Percentiles rank a stretch among this genome's conserved stretches.
Conservation (phyloP, 768 basidiomycete genomes). For the Lenzites betulinus region DNA sequence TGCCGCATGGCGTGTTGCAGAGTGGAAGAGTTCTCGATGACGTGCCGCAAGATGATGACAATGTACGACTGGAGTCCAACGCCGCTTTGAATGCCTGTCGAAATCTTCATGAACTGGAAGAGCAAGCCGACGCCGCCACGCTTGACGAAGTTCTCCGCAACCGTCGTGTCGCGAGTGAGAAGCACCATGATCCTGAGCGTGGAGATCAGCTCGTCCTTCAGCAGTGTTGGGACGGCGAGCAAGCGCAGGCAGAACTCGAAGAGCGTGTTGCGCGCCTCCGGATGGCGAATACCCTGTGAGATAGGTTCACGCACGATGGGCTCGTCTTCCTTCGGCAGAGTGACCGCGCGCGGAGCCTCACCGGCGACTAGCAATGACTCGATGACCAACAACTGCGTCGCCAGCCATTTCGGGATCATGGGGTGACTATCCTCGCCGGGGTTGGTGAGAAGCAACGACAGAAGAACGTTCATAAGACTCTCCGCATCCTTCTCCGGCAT, state of each 20-base stretch:
- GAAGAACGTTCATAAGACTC: slow-evolving; percentile 64
- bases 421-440: slow-evolving; percentile 55
- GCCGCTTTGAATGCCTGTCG: slow-evolving; percentile 48
- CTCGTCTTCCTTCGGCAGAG: slow-evolving; percentile 72
- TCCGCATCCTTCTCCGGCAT: slow-evolving; percentile 49
- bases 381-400: slow-evolving; percentile 80
- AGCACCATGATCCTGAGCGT: slow-evolving; percentile 81
- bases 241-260: slow-evolving; percentile 79
- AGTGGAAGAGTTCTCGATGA: slow-evolving; percentile 73
- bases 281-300: slow-evolving; percentile 59
- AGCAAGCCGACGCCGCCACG: slow-evolving; percentile 62
- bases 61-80: slow-evolving; percentile 80
- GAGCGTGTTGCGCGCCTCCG: slow-evolving; percentile 61
- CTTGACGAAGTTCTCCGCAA: slow-evolving; percentile 69
- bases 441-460: slow-evolving; percentile 66
- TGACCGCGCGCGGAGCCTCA: slow-evolving; percentile 67
- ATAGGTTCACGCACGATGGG: slow-evolving; percentile 53
- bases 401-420: slow-evolving; percentile 80
- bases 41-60: slow-evolving; percentile 87
- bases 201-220: slow-evolving; percentile 81
- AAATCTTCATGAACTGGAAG: slow-evolving; percentile 64
- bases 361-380: slow-evolving; percentile 80
- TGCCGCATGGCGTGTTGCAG: slow-evolving; percentile 77
- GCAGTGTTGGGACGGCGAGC: slow-evolving; percentile 62
- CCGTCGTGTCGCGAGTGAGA: slow-evolving; percentile 70